A percentile compares a stretch with the other conserved stretches of the same genome.
Evolutionary conservation across 2,329 filamentous ascomycete genomes (phyloP).

Genomic region (Aspergillus brasiliensis): DNA sequence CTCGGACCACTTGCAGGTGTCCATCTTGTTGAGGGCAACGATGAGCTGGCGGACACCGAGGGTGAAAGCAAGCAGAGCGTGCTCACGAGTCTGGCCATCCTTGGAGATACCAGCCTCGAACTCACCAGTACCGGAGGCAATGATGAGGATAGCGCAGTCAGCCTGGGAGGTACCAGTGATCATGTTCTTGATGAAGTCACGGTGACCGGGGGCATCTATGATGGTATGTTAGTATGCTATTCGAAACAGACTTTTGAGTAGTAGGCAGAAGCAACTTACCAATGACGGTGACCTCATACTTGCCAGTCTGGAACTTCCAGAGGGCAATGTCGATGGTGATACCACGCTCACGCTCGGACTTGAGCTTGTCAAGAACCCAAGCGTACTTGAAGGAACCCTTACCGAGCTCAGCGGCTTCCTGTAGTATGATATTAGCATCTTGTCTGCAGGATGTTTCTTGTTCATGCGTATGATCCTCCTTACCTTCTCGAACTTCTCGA

Average conservation of each 20-base stretch:
- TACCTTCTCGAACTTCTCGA: slow-evolving; percentile 99
- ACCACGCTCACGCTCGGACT: slow-evolving; percentile 99
- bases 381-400: slow-evolving; percentile 99
- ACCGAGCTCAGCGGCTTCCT: slow-evolving; percentile 98
- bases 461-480: slow-evolving; percentile 31
- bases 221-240: slow-evolving; percentile 19
- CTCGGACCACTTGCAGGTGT: slow-evolving; percentile 98
- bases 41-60: slow-evolving; percentile 99
- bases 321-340: slow-evolving; percentile 99
- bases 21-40: slow-evolving; percentile 99
- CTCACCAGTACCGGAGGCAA: slow-evolving; percentile 99
- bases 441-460: not conserved
- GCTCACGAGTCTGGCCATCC: slow-evolving; percentile 99
- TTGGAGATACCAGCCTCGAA: slow-evolving; percentile 99
- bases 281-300: slow-evolving; percentile 98
- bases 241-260: slow-evolving; percentile 17
- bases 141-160: slow-evolving; percentile 99
- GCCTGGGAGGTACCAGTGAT: slow-evolving; percentile 99
- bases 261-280: too few relatives aligned
- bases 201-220: slow-evolving; percentile 92
- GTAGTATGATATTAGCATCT: slow-evolving; percentile 29
- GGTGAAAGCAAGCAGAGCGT: slow-evolving; percentile 99
- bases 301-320: slow-evolving; percentile 99
- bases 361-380: slow-evolving; percentile 99
- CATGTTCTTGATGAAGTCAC: slow-evolving; percentile 99